Evolutionary conservation across 805 yeast species (phyloP), one percentile per base, ranked within the genome.

Genomic region (Lipomyces spencermartinsiae): DNA sequence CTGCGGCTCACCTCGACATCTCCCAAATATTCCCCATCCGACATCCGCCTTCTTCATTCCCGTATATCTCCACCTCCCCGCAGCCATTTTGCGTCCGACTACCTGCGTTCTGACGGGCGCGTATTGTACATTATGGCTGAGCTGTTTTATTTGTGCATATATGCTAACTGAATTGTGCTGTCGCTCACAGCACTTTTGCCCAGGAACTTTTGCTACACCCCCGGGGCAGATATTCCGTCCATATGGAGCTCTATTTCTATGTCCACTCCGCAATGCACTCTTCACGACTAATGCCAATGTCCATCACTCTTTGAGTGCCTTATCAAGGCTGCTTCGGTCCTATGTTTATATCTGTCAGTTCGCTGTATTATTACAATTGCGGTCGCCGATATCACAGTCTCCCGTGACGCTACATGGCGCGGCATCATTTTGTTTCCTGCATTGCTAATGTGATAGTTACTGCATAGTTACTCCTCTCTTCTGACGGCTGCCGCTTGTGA

Each of bases 1-100:
- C 56, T 53, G 56, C 56, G 56, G 56, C 56, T 25, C 56, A 5
- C 34, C 56, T 25, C 34, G 56, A 22, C 6, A 22, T 25, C 56
- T 25, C 56, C 56, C 29, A 53, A 53, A 53, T 53, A n/a, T 53
- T 25, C 56, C 56, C 56, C 56, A 53, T 53, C 56, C 10, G 19
- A 43, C 22, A 12, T 43, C n/a, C n/a, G 4, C 25, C 49, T 43
- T 43, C 22, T 16, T 43, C 25, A 43, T 43, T 43, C 7, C 49
- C 49, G 19, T 19, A 43, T 43, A 43, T 43, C 22, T 43, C 49
- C 9, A 43, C 49, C 19, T 6, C 49, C 16, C 16, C 19, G n/a
- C 22, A n/a, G 22, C 49, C 22, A 19, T 43, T 43, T 43, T 19
- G 49, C 49, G 10, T 43, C 49, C 25, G 49, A 43, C 49, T 43